phyloP scores from a whole-genome alignment of 1,284 basidiomycete species.

The Trichosporon sp. region DNA sequence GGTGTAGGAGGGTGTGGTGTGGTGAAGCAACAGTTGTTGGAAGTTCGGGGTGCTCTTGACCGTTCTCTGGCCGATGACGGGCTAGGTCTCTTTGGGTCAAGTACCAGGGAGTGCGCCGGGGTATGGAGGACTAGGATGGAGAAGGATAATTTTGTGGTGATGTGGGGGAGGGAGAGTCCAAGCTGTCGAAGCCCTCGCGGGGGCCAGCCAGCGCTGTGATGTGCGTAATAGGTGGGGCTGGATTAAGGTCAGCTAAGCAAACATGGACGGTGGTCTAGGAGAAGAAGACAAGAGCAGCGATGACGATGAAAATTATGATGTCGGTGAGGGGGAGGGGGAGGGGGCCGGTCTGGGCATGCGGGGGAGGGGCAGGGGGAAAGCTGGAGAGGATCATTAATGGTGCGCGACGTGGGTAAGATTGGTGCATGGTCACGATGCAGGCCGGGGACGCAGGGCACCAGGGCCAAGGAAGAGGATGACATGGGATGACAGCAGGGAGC shows the following conservation, averaged over 20 bases:
- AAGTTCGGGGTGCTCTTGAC: not conserved
- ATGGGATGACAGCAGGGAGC: not conserved
- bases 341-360: not conserved
- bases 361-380: not conserved
- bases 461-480: not conserved
- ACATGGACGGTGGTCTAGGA: not conserved
- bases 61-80: not conserved
- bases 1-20: not conserved
- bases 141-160: not conserved
- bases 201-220: not conserved
- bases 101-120: not conserved
- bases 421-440: not conserved
- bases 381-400: not conserved
- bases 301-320: constrained; percentile 19
- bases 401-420: not conserved
- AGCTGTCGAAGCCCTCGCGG: not conserved
- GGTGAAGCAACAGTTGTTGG: constrained; percentile 9
- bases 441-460: not conserved
- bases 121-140: not conserved
- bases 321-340: not conserved
- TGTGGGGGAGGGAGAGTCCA: not conserved
- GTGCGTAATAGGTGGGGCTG: constrained; percentile 8
- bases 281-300: not conserved
- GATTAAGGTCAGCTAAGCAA: constrained; percentile 14
- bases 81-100: not conserved